Conservation (phyloP, 106 monocot genomes). For the Dioscorea alata region DNA sequence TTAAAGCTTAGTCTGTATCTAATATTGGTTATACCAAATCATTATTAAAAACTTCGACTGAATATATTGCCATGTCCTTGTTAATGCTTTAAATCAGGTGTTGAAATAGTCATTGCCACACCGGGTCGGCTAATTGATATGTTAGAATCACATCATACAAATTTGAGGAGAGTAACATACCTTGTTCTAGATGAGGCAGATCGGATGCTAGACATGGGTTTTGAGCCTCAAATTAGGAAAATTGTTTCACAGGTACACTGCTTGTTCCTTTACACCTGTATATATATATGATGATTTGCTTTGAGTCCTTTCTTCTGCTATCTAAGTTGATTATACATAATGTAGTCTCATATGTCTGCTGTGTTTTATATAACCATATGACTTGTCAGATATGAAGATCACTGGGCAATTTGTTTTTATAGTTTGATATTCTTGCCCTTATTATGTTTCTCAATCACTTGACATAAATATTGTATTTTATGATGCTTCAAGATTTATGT, state of each 20-base stretch:
- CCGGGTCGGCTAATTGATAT: slow-evolving; percentile 98
- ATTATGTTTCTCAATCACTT: too few species aligned
- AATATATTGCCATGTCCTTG: slow-evolving; percentile 2
- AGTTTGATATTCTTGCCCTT: too few species aligned
- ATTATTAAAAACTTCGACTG: neutral
- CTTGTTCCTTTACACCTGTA: slow-evolving; percentile 3
- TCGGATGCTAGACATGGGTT: slow-evolving; percentile 99
- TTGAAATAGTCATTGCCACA: slow-evolving; percentile 98
- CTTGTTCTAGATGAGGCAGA: slow-evolving; percentile 99
- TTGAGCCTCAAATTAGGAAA: slow-evolving; percentile 98
- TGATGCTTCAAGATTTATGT: too few species aligned
- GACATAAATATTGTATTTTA: too few species aligned
- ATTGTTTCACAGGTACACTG: slow-evolving; percentile 76
- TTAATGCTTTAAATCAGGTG: slow-evolving; percentile 46
- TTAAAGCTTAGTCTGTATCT: too few species aligned
- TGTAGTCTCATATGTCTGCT: neutral
- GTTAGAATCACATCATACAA: slow-evolving; percentile 96
- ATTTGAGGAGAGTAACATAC: slow-evolving; percentile 90
- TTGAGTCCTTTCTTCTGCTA: too few species aligned
- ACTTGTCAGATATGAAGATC: too few species aligned
- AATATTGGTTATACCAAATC: too few species aligned
- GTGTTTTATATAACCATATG: too few species aligned
- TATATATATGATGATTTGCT: too few species aligned
- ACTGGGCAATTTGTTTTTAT: too few species aligned
- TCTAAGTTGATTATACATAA: neutral